phyloP scores from a whole-genome alignment of 306 rosid genomes.

The Malus asiatica region DNA sequence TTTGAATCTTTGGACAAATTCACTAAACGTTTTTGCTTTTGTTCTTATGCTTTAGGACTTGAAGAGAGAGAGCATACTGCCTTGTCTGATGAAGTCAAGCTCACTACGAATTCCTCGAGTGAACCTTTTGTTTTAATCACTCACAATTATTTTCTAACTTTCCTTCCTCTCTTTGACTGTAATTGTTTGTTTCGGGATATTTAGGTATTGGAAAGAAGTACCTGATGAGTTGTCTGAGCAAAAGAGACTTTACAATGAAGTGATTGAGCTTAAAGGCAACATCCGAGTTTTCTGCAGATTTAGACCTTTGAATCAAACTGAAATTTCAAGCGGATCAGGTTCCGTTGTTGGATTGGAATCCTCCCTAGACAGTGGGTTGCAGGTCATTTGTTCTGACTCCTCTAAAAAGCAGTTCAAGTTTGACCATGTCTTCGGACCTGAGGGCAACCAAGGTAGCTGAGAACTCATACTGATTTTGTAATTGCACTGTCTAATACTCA shows the following conservation, averaged over 20 bases:
- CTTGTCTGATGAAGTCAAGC: conserved; percentile 54
- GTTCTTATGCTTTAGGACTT: conserved; percentile 37
- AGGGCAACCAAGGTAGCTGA: conserved; percentile 71
- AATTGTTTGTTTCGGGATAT: not conserved
- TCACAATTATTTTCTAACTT: not conserved
- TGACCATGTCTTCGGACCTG: conserved; percentile 75
- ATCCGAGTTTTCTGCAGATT: conserved; percentile 94
- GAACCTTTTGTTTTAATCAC: conserved; percentile 13
- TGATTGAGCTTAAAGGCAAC: conserved; percentile 79
- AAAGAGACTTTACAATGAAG: too few species aligned
- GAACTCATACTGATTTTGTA: conserved; percentile 6
- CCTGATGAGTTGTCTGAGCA: not conserved
- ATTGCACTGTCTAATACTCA: not conserved
- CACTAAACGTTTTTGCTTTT: not conserved
- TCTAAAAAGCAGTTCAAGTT: conserved; percentile 84
- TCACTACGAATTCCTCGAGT: conserved; percentile 46
- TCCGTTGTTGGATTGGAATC: conserved; percentile 69
- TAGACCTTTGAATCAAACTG: conserved; percentile 66
- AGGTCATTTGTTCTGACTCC: conserved; percentile 69
- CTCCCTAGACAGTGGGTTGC: conserved; percentile 65
- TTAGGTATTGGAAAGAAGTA: conserved; percentile 73
- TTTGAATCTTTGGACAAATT: not conserved
- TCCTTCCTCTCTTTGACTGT: not conserved
- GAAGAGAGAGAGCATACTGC: conserved; percentile 49
- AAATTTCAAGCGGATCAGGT: conserved; percentile 44